These are phyloP conservation scores for Nidularia sp. DNA, from an alignment of 768 basidiomycete species.

Conservation along the genomic window DNA sequence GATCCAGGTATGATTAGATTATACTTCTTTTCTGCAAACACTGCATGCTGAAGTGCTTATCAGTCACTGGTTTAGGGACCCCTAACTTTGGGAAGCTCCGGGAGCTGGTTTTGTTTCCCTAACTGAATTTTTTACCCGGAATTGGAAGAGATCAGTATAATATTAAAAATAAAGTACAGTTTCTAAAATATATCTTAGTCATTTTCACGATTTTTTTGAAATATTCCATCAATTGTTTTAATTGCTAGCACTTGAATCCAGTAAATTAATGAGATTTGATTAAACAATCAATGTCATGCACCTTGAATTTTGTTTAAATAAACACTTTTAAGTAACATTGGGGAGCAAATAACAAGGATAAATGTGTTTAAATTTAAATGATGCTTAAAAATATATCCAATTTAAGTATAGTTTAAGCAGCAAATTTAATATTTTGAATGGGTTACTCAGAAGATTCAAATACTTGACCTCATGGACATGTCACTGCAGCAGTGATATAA, in stretches of 20 bases:
- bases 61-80: conserved; percentile 51
- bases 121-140: neutral
- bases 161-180: neutral
- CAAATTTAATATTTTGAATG: too few species aligned
- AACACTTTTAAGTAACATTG: too few species aligned
- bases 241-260: neutral
- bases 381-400: too few species aligned
- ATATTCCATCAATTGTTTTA: neutral
- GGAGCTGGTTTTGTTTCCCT: conserved; percentile 18
- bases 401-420: too few species aligned
- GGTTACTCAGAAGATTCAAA: too few species aligned
- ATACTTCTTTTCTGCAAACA: neutral
- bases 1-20: conserved; percentile 43
- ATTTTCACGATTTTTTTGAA: neutral
- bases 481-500: too few species aligned
- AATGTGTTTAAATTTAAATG: too few species aligned
- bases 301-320: too few species aligned
- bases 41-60: neutral
- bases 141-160: neutral
- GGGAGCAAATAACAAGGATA: too few species aligned
- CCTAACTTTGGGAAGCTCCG: conserved; percentile 48
- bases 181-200: neutral
- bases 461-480: too few species aligned
- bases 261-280: too few species aligned
- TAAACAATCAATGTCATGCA: too few species aligned